Evolutionary conservation across 1,139 yeast species (phyloP).

Genomic region (Candida sp.): DNA sequence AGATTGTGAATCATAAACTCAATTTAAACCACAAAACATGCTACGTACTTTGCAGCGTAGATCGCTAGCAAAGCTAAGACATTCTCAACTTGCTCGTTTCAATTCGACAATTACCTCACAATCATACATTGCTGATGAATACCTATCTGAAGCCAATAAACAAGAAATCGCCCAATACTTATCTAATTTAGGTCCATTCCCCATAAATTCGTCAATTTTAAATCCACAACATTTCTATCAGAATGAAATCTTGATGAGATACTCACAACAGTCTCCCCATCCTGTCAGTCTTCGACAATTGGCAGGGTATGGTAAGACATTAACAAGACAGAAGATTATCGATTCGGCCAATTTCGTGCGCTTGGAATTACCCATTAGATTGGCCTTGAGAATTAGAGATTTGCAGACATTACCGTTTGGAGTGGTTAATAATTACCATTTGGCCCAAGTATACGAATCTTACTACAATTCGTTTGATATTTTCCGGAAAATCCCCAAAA

Average conservation of each 20-base stretch:
- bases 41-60: not conserved
- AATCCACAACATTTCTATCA: conserved; percentile 83
- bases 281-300: conserved; percentile 86
- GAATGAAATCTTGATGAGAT: conserved; percentile 67
- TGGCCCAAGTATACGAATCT: conserved; percentile 84
- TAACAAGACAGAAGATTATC: conserved; percentile 76
- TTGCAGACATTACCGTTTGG: conserved; percentile 82
- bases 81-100: not conserved
- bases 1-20: too few relatives aligned
- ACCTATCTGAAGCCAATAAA: conserved; percentile 27
- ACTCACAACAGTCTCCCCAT: conserved; percentile 66
- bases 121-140: conserved; percentile 30
- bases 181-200: conserved; percentile 41
- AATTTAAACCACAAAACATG: too few relatives aligned
- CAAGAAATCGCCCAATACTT: conserved; percentile 39
- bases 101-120: conserved; percentile 17
- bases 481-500: conserved; percentile 68
- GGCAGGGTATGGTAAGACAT: conserved; percentile 82
- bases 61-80: not conserved
- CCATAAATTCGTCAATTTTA: conserved; percentile 40
- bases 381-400: conserved; percentile 76
- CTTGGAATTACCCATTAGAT: conserved; percentile 76
- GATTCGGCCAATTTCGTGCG: conserved; percentile 86
- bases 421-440: conserved; percentile 79
- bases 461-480: conserved; percentile 85